Evolutionary conservation across 306 rosid genomes (phyloP).

Genomic region (Dalbergia oliveri): DNA sequence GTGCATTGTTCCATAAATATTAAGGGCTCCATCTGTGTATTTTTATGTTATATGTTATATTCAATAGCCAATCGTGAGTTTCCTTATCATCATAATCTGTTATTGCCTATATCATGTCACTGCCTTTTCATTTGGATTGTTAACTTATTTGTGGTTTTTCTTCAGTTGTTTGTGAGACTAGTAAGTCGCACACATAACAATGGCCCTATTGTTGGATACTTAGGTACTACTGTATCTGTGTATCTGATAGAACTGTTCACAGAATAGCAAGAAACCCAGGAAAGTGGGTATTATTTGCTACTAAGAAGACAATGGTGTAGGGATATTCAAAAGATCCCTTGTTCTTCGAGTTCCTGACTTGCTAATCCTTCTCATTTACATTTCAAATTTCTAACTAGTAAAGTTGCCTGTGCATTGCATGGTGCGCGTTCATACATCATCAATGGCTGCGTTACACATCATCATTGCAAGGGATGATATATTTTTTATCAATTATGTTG

Average conservation of each 20-base stretch:
- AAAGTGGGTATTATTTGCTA: too few species aligned
- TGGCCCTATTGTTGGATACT: not conserved
- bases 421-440: too few species aligned
- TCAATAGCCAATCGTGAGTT: not conserved
- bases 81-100: slow-evolving; percentile 1
- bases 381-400: too few species aligned
- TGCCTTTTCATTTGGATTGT: slow-evolving; percentile 8
- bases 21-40: not conserved
- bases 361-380: too few species aligned
- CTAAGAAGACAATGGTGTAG: too few species aligned
- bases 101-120: slow-evolving; percentile 20
- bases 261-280: too few species aligned
- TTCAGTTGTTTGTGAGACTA: slow-evolving; percentile 8
- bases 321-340: too few species aligned
- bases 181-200: not conserved
- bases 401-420: too few species aligned
- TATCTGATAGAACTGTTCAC: not conserved
- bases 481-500: too few species aligned
- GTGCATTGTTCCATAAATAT: slow-evolving; percentile 20
- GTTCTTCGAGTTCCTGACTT: too few species aligned
- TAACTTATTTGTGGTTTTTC: slow-evolving; percentile 5
- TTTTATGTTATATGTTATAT: slow-evolving; percentile 29
- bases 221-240: not conserved
- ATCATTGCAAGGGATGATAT: too few species aligned
- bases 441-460: too few species aligned